Base-by-base conservation (phyloP, 2,329 filamentous ascomycete species). In the Fusarium falciforme region DNA sequence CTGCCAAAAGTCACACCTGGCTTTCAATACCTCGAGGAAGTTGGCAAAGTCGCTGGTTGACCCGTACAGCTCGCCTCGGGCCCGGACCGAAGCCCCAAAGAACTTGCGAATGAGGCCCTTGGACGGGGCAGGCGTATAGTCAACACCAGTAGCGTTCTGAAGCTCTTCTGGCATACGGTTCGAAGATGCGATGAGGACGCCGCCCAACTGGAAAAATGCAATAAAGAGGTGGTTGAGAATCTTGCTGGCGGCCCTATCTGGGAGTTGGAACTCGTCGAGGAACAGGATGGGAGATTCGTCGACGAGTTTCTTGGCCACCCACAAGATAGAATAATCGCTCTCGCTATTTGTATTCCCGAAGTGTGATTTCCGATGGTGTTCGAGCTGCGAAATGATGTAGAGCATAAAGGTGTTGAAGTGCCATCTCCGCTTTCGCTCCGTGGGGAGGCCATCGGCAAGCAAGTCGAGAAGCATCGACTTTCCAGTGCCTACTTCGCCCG, bases 351-450 rank as follows among this genome's bases (percentile, higher is more conserved):
- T 9, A 4, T 62, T 31, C 16, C 74, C 66, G 3, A 76, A 72
- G 2, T 79, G 76, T 6, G 80, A 75, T 66, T 84, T 85, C 76
- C 93, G 86, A 52, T 93, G 87, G 14, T 87, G 84, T 76, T 96
- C 94, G 1, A 96, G 85, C 60, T 91, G 91, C 1, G 93, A 92
- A 55, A 95, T 87, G 0, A 90, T 91, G 74, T 95, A 91, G 10
- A 96, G 85, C 93, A 96, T 96, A 77, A 96, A 96, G 0, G 93
- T 94, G 80, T 94, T 94, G 83, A 95, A 96, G 79, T 96, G 94
- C 91, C 92, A 95, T 68, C 93, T 86, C 75, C 88, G 87, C 84
- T 96, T 96, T 77, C 91, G 91, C 52, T 87, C 85, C 17, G 90
- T 94, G 1, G 94, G 94, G 5, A 96, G 83, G 60, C 92, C 93